Base-by-base conservation (phyloP, 192 early-diverging fungal genomes). In the Backusella luteola region DNA sequence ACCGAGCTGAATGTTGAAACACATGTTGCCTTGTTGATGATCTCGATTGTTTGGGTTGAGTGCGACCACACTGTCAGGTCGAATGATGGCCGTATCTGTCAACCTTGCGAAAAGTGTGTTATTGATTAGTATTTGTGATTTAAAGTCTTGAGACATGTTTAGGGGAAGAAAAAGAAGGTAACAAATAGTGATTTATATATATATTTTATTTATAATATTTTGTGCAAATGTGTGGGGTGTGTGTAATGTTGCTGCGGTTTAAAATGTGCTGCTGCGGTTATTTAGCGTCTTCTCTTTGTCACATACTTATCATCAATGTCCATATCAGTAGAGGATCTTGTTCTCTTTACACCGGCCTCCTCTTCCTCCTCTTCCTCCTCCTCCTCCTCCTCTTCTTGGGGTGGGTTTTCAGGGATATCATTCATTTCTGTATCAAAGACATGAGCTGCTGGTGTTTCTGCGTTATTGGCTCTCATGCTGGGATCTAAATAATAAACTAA, bases 401-500 rank as follows among this genome's bases (percentile, higher is more conserved):
- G 36, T 59, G 53, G 53, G 23, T 59, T 29, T 12, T 59, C 53
- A 23, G 53, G 53, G 23, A 59, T 59, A 23, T 69, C 67, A 15
- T 39, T 36, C 67, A 69, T 38, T 41, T 71, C 69, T 1, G 41
- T 41, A 71, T 71, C 36, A 35, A 70, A 70, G 26, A 70, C 23
- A 70, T 70, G 69, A 12, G 71, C 71, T 34, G 71, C 71, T 52
- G 71, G 71, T 21, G 71, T 73, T 0, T 49, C 71, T 17, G 52
- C 71, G 8, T 49, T 73, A 19, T 73, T 56, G 15, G 71, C 52
- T 36, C 71, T 73, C 34, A 35, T 73, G 71, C 29, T 53, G 4
- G 71, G 44, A 73, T 73, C 71, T 73, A 69, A 69, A 69, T 39
- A 38, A 11, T 21, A n/a, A 21, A 1, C 4, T 29, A 5, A 34